phyloP scores from a whole-genome alignment of 129 eudicot genomes.

The Lactuca sativa region DNA sequence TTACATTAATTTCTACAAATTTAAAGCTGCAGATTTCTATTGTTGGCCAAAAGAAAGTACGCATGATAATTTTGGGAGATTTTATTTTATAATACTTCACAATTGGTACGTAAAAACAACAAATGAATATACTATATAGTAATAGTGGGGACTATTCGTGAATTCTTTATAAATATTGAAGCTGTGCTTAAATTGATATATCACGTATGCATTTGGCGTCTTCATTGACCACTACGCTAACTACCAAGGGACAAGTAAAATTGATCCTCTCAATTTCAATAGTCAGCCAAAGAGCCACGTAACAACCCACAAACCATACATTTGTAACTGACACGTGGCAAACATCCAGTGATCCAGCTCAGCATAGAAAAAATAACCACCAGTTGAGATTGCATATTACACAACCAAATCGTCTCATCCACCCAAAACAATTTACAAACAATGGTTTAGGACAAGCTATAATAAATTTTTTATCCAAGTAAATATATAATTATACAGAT shows the following conservation, averaged over 20 bases:
- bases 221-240: neutral
- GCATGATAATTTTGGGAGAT: too few relatives aligned
- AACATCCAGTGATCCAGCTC: constrained; percentile 24
- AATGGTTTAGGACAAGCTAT: neutral
- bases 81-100: too few relatives aligned
- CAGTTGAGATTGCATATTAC: neutral
- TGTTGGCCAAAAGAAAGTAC: too few relatives aligned
- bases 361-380: constrained; percentile 10
- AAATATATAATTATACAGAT: too few relatives aligned
- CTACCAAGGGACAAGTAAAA: neutral
- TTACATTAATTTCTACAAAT: too few relatives aligned
- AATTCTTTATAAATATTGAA: too few relatives aligned
- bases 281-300: constrained; percentile 51
- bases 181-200: neutral
- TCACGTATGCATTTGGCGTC: neutral
- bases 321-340: constrained; percentile 30
- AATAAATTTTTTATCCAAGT: neutral
- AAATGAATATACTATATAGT: too few relatives aligned
- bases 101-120: too few relatives aligned
- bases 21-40: too few relatives aligned
- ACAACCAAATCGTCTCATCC: constrained; percentile 22
- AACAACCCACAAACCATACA: constrained; percentile 31
- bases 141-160: too few relatives aligned
- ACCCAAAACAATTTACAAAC: constrained; percentile 22
- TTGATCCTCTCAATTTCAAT: constrained; percentile 28